These are phyloP conservation scores for Dothidotthia symphoricarpi DNA, from an alignment of 2,329 filamentous ascomycete species.

Conservation along the genomic window DNA sequence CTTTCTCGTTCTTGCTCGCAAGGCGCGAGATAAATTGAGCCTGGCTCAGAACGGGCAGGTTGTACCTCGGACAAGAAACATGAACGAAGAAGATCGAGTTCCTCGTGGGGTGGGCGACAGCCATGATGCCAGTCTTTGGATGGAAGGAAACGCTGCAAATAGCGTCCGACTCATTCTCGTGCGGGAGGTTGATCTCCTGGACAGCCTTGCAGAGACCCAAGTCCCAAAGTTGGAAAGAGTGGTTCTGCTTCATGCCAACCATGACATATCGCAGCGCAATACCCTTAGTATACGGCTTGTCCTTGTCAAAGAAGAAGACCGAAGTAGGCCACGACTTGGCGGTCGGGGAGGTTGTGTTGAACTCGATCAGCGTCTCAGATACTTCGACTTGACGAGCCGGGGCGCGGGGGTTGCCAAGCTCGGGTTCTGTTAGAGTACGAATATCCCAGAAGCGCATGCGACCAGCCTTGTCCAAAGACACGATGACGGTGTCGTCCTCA, in stretches of 20 bases:
- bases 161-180: conserved; percentile 94
- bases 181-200: conserved; percentile 93
- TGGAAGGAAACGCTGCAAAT: conserved; percentile 97
- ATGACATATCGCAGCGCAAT: conserved; percentile 92
- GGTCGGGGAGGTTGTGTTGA: conserved; percentile 79
- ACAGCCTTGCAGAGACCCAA: conserved; percentile 91
- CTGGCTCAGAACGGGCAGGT: conserved; percentile 75
- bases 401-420: conserved; percentile 44
- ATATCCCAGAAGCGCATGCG: conserved; percentile 99
- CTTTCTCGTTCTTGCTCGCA: conserved; percentile 49
- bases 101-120: conserved; percentile 91
- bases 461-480: conserved; percentile 94
- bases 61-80: conserved; percentile 90
- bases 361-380: conserved; percentile 79
- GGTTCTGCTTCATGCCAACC: conserved; percentile 98
- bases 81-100: conserved; percentile 98
- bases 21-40: conserved; percentile 82
- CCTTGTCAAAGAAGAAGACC: conserved; percentile 92
- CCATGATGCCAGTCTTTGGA: conserved; percentile 84
- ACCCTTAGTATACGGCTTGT: conserved; percentile 86
- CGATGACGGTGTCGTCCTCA: conserved; percentile 90
- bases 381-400: conserved; percentile 65
- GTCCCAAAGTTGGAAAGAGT: conserved; percentile 98
- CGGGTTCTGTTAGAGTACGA: conserved; percentile 64
- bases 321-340: conserved; percentile 98